A percentile compares a stretch with the other conserved stretches of the same genome.
Evolutionary conservation across 2,329 filamentous ascomycete genomes (phyloP).

Genomic region (Aspergillus sp.): DNA sequence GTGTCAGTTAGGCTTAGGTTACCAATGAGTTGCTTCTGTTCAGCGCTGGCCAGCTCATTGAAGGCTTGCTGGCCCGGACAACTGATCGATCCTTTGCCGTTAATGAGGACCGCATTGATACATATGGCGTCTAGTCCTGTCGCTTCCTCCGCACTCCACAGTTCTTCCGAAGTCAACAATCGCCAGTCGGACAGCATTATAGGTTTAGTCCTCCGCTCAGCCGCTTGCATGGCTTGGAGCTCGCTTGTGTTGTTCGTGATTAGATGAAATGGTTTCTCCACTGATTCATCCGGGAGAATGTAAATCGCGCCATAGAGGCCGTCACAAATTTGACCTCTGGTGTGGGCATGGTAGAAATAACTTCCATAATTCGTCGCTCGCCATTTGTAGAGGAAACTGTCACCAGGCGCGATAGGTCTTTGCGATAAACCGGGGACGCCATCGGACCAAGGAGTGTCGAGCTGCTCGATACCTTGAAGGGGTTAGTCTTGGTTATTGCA

Average conservation of each 20-base stretch:
- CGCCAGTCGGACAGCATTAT: constrained; percentile 59
- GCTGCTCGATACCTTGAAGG: constrained; percentile 47
- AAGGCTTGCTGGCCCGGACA: constrained; percentile 52
- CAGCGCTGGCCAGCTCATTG: constrained; percentile 33
- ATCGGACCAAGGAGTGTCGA: constrained; percentile 58
- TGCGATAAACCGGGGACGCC: constrained; percentile 60
- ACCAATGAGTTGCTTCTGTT: constrained; percentile 14
- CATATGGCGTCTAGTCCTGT: constrained; percentile 50
- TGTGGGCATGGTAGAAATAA: constrained; percentile 63
- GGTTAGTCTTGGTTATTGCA: not conserved
- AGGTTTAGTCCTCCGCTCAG: constrained; percentile 49
- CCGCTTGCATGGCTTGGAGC: constrained; percentile 48
- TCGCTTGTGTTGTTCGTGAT: constrained; percentile 46
- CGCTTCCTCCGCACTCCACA: constrained; percentile 28
- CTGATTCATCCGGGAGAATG: constrained; percentile 43
- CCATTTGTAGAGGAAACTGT: constrained; percentile 55
- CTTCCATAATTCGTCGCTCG: constrained; percentile 57
- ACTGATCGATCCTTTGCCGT: constrained; percentile 58
- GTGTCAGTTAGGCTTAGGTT: constrained; percentile 23
- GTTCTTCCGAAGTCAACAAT: constrained; percentile 53
- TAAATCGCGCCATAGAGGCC: constrained; percentile 59
- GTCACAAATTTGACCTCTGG: constrained; percentile 57
- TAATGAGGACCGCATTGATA: constrained; percentile 61
- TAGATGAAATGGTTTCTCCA: constrained; percentile 51
- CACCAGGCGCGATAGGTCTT: constrained; percentile 51